Evolutionary conservation across 2,329 filamentous ascomycete genomes (phyloP), one percentile per base, ranked within the genome.

Genomic region (Fusarium sp.): DNA sequence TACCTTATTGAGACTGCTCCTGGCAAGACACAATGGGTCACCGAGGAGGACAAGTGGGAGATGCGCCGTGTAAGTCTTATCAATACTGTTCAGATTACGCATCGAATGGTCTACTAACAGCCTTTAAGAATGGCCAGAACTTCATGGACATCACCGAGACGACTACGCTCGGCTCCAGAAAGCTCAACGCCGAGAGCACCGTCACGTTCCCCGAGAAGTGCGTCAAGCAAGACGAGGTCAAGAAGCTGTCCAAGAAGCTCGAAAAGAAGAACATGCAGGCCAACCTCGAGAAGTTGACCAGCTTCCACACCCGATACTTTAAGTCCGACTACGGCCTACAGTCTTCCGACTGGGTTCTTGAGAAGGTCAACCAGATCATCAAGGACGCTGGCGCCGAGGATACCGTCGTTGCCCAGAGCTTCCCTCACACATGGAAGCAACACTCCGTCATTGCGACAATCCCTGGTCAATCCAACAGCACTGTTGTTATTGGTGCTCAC

Each of bases 121-220:
- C n/a, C 18, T 4, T n/a, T 41, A 74, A 97, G 93, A 87, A 92
- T 78, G 94, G 94, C 75, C 86, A 91, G 72, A 92, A 91, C 76
- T 98, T 98, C 85, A 97, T 98, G 87, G 95, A 98, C 82, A 94
- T 98, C 76, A 98, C 96, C 65, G 87, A 93, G 44, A 88, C 90
- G 59, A 83, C 85, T 54, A 86, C 92, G 52, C 72, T 81, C 42
- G 92, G 91, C 63, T 75, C 84, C 57, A 78, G 79, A 60, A 78
- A 74, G 73, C 74, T 80, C 46, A 77, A 75, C 20, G 69, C 79
- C 25, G 71, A 70, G 25, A 70, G 71, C 6, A 59, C 74, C 29
- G 74, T 86, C 67, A 84, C 90, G 70, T 97, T 91, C 77, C 94
- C 94, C 3, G 82, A 86, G 49, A 88, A 91, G 76, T 87, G 90